Base-by-base conservation (phyloP, 2,329 filamentous ascomycete species). In the Colletotrichum neosansevieriae region DNA sequence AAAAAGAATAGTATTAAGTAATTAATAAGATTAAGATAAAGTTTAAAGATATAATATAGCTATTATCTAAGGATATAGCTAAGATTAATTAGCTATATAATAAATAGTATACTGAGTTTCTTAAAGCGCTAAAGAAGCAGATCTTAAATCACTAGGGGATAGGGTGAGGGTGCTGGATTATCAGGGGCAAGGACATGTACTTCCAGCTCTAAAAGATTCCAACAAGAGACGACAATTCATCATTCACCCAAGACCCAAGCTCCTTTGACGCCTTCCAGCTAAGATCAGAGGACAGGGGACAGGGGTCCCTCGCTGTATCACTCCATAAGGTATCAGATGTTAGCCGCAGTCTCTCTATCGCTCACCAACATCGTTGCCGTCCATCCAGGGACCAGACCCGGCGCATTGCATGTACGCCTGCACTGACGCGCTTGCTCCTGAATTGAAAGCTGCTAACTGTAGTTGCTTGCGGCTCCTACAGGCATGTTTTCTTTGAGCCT, bases 401-500 rank as follows among this genome's bases (percentile, higher is more conserved):
- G 19, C 38, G 36, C 62, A 53, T 51, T 53, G 36, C n/a, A 36
- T 62, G 29, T 36, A 32, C 32, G 42, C 32, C 45, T 36, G 56
- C 47, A 36, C 63, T 65, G 63, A 53, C 15, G 47, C 29, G 36
- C 56, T 45, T 65, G 62, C 36, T 58, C 42, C 58, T 38, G 5
- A 34, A 17, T 45, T 17, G 11, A 50, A 13, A 17, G 54, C 12
- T 34, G 13, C 24, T 19, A 47, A 9, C 17, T 6, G 29, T 29
- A 5, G 36, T 17, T 34, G 49, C 58, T 29, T 61, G 32, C 38
- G 58, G 63, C 63, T 45, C 32, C 21, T 4, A 11, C 10, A n/a
- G 40, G 50, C 19, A 13, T n/a, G n/a, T 40, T 54, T 62, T 40
- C 58, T 61, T 60, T 56, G 38, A 62, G n/a, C 63, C 40, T 49